A percentile compares a stretch with the other conserved stretches of the same genome.
These are phyloP conservation scores for Tillandsia fasciculata DNA, from an alignment of 176 grass and related monocot genomes.

Conservation along the genomic window DNA sequence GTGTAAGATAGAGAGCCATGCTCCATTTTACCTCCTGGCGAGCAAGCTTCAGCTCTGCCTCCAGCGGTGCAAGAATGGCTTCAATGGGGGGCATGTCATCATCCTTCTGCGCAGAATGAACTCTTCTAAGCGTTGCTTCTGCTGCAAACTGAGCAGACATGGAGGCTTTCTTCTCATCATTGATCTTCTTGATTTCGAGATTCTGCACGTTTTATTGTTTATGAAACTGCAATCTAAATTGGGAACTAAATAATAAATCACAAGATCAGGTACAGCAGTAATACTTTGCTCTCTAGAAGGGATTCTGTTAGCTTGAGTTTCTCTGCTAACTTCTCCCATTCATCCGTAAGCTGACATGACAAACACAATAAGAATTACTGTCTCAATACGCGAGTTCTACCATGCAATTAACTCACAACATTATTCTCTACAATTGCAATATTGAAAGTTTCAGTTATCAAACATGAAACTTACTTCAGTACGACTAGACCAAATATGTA, in stretches of 20 bases:
- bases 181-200: constrained; percentile 93
- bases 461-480: too few relatives aligned
- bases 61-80: constrained; percentile 97
- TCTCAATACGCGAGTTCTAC: background rate
- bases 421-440: too few relatives aligned
- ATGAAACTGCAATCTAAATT: constrained; percentile 19
- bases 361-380: constrained; percentile 17
- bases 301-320: constrained; percentile 74
- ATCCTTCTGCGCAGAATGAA: constrained; percentile 93
- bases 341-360: constrained; percentile 44
- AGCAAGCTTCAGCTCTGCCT: constrained; percentile 88
- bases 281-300: constrained; percentile 83
- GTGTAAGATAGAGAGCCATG: background rate
- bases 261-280: constrained; percentile 2
- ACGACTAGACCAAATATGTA: too few relatives aligned
- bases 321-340: constrained; percentile 61
- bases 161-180: constrained; percentile 84
- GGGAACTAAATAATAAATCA: constrained; percentile 1
- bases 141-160: constrained; percentile 90
- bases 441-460: too few relatives aligned
- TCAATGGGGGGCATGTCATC: constrained; percentile 99
- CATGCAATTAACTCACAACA: background rate
- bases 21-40: constrained; percentile 67
- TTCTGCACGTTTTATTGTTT: constrained; percentile 44
- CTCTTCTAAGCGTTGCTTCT: constrained; percentile 89